Evolutionary conservation across 2,329 filamentous ascomycete genomes (phyloP).

Genomic region (Ophiostoma fasciatum): DNA sequence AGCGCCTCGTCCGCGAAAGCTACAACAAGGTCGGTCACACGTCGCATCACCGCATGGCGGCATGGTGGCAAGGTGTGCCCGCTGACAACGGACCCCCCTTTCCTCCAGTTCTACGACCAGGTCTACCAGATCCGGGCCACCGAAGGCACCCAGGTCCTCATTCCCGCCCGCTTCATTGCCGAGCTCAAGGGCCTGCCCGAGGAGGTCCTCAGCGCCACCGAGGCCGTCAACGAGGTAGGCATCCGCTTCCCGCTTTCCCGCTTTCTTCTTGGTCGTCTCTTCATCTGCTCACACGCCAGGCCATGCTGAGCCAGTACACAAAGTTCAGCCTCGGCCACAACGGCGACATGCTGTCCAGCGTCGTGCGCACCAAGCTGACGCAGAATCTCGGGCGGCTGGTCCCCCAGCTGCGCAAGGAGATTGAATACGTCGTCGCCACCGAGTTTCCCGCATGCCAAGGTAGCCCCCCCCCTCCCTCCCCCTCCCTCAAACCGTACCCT

Average conservation of each 20-base stretch:
- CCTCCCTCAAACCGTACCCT: too few species aligned
- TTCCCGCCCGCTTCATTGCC: slow-evolving; percentile 28
- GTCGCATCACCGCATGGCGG: too few species aligned
- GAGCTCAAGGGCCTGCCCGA: slow-evolving; percentile 34
- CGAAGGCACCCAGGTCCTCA: slow-evolving; percentile 32
- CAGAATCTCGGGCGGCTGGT: slow-evolving; percentile 31
- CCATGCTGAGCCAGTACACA: slow-evolving; percentile 35
- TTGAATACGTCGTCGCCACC: slow-evolving; percentile 28
- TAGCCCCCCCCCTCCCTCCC: too few species aligned
- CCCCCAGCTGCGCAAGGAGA: slow-evolving; percentile 30
- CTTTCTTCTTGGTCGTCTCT: too few species aligned
- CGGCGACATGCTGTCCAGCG: slow-evolving; percentile 26
- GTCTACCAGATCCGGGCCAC: slow-evolving; percentile 37
- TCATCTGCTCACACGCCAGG: slow-evolving; percentile 17
- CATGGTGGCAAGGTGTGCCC: too few species aligned
- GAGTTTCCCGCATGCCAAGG: slow-evolving; percentile 33
- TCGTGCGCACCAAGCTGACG: slow-evolving; percentile 31
- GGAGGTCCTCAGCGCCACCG: slow-evolving; percentile 31
- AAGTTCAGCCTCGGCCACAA: slow-evolving; percentile 33
- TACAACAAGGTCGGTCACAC: slow-evolving; percentile 30
- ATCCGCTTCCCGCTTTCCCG: too few species aligned
- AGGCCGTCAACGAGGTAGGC: slow-evolving; percentile 33
- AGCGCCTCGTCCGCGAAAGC: slow-evolving; percentile 31
- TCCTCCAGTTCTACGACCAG: slow-evolving; percentile 28
- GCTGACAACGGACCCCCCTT: too few species aligned